Evolutionary conservation across 2,329 filamentous ascomycete genomes (phyloP), one percentile per base, ranked within the genome.

Genomic region (Gaeumannomyces sp.): DNA sequence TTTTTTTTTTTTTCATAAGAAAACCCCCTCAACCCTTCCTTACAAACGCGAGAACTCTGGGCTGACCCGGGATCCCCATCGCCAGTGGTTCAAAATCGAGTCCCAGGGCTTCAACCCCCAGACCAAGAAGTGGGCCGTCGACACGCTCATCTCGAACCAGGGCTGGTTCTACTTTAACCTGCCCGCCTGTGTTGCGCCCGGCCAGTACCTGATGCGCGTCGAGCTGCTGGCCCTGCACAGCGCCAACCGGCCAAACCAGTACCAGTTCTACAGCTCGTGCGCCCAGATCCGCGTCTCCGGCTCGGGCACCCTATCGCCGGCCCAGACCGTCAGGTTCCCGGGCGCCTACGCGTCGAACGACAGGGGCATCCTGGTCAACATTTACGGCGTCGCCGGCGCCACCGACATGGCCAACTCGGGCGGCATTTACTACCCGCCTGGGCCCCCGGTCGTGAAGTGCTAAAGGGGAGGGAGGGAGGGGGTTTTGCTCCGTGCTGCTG

Each of bases 21-120:
- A 38, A 3, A 11, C 35, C 35, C 10, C 14, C 5, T 38, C 35
- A 3, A 2, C 35, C 3, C 35, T 16, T 38, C 10, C 35, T 38
- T 38, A 50, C 5, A 6, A 50, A 50, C 14, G 3, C 22, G 19
- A 22, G 19, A 50, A 50, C 6, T 11, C 4, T 4, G 22, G 7
- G 22, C 22, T 53, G 6, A 53, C 45, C 19, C 45, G 11, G 6
- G 4, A 53, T 76, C 31, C 73, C 75, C 8, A 72, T 2, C 45
- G 2, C 7, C 45, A 74, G 35, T 84, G 81, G 81, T 83, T 84
- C 76, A 85, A 85, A 75, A 75, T 84, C 64, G 77, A 77, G 72
- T 77, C 82, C 66, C 80, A 84, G 67, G 79, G 78, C 7, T 79
- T 80, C 69, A 75, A 81, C 70, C 71, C 74, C 5, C 70, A 72